Base-by-base conservation (phyloP, 192 early-diverging fungal species). In the Coemansia sp. region DNA sequence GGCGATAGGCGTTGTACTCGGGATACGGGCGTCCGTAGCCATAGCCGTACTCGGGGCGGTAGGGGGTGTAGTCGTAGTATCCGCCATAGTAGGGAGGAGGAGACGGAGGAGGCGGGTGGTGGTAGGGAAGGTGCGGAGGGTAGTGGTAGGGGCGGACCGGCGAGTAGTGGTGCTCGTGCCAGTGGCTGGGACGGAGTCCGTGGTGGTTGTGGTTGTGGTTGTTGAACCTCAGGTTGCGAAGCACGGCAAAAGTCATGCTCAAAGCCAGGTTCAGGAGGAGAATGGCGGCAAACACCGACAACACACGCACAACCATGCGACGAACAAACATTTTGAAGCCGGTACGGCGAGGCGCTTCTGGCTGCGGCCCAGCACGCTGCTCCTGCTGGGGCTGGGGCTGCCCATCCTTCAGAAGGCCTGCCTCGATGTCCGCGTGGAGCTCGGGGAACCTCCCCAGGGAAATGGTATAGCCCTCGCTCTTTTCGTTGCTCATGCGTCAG, bases 401-500 rank as follows among this genome's bases (percentile, higher is more conserved):
- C 19, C 16, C 44, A 61, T 63, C 52, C 49, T 70, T 65, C 52
- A 61, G 45, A 41, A 62, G 63, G 44, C 77, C 71, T 37, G 72
- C 63, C 56, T 81, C 77, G 21, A 79, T 70, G 72, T 74, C 77
- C 12, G 61, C 65, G 13, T 59, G 57, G 57, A 70, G 18, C 53
- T 47, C 61, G 9, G 65, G 61, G 48, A 67, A 64, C 56, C 77
- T 69, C 47, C 74, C 69, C 44, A 72, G 63, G 52, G 65, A 52
- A 16, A 72, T 65, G 54, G 54, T 64, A 65, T 61, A 68, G 52
- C 65, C 71, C 39, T 61, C 44, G 48, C 68, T 69, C 53, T 81
- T 81, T 67, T 81, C 78, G 70, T 68, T 63, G 67, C 69, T 75
- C 77, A 80, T 80, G 26, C 57, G 66, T 42, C 32, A 23, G 26